Percentiles rank a stretch among this genome's conserved stretches.
Evolutionary conservation across 371 early-diverging fungal genomes (phyloP).

Genomic region (Phascolomyces articulosus): DNA sequence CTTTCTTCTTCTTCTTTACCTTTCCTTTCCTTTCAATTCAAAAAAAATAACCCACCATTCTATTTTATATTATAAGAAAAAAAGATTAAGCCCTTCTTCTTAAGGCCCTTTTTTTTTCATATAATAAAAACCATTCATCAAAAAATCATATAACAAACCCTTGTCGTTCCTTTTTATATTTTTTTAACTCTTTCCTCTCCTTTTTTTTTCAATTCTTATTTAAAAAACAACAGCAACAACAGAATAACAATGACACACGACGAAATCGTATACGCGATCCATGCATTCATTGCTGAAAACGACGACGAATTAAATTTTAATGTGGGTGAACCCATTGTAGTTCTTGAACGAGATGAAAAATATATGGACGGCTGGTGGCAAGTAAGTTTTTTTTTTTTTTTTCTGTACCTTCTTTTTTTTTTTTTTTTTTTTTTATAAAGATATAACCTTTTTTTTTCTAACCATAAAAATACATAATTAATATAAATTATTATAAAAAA

Average conservation of each 20-base stretch:
- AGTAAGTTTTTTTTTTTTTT: conserved; percentile 55
- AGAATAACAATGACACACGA: conserved; percentile 23
- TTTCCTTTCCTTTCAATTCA: not conserved
- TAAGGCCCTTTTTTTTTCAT: not conserved
- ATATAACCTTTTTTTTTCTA: no score
- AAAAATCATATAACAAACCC: not conserved
- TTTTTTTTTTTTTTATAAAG: not conserved
- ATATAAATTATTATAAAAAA: not conserved
- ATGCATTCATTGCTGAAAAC: conserved; percentile 71
- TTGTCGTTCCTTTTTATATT: conserved; percentile 1
- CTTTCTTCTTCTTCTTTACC: not conserved
- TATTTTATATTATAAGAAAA: not conserved
- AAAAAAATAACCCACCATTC: not conserved
- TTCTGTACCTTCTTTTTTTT: not conserved
- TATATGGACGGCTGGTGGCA: conserved; percentile 90
- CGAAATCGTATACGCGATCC: conserved; percentile 67
- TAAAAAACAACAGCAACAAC: not conserved
- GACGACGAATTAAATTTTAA: conserved; percentile 78
- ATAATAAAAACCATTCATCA: not conserved
- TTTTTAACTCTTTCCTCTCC: not conserved
- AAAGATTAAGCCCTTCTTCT: not conserved
- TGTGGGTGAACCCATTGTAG: conserved; percentile 71
- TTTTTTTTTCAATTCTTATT: not conserved
- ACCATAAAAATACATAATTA: not conserved
- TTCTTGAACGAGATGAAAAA: conserved; percentile 78